phyloP scores from a whole-genome alignment of 2,329 filamentous ascomycete genomes.

The Aspergillus fumigatiaffinis region DNA sequence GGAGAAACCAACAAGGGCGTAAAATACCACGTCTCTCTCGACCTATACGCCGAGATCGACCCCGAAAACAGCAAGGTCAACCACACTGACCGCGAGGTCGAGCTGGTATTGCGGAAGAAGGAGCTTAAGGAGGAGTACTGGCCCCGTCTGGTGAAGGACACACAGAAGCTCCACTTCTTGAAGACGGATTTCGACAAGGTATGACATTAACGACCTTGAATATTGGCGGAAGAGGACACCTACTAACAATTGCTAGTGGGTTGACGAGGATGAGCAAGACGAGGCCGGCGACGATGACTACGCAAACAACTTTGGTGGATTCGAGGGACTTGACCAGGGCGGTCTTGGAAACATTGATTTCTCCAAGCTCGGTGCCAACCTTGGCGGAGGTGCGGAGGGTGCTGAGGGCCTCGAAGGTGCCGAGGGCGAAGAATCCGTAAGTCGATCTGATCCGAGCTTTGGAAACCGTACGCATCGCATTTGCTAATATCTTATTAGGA shows the following conservation, averaged over 20 bases:
- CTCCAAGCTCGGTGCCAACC: slow-evolving; percentile 73
- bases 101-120: slow-evolving; percentile 95
- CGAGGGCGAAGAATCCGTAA: slow-evolving; percentile 39
- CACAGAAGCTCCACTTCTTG: slow-evolving; percentile 86
- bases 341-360: slow-evolving; percentile 90
- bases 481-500: slow-evolving; percentile 43
- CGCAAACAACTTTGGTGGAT: slow-evolving; percentile 50
- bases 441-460: slow-evolving; percentile 22
- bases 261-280: slow-evolving; percentile 98
- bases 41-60: slow-evolving; percentile 90
- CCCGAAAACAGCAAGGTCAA: slow-evolving; percentile 75
- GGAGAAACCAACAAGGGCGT: slow-evolving; percentile 83
- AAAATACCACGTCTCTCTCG: slow-evolving; percentile 79
- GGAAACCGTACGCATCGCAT: neutral
- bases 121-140: slow-evolving; percentile 91
- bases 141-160: slow-evolving; percentile 88
- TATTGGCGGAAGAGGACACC: neutral
- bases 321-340: slow-evolving; percentile 48
- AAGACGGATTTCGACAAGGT: slow-evolving; percentile 99
- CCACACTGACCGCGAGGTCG: slow-evolving; percentile 83
- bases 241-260: slow-evolving; percentile 59
- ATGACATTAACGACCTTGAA: slow-evolving; percentile 19
- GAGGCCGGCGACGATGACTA: slow-evolving; percentile 77
- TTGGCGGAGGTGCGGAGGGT: slow-evolving; percentile 43
- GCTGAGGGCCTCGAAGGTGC: slow-evolving; percentile 34